Conservation (phyloP, 2,329 filamentous ascomycete genomes). For the Epichloe bromicola region DNA sequence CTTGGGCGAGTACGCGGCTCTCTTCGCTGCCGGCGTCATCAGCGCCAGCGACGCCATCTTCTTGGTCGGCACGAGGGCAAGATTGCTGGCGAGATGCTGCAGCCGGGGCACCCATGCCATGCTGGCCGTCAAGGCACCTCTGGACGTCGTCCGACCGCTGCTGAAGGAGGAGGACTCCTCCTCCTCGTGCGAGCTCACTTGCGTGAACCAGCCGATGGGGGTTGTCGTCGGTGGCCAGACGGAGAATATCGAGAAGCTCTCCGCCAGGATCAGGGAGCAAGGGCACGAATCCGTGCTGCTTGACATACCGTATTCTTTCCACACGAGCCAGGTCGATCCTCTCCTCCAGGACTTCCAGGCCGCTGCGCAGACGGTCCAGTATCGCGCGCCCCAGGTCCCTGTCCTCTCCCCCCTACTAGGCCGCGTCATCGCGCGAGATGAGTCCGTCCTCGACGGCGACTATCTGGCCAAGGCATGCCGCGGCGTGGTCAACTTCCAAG, state of each 20-base stretch:
- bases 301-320: slow-evolving; percentile 20
- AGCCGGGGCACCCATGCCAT: slow-evolving; percentile 51
- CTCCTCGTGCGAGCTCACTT: slow-evolving; percentile 24
- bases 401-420: slow-evolving; percentile 33
- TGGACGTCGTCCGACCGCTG: slow-evolving; percentile 24
- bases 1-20: slow-evolving; percentile 61
- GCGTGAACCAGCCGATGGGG: slow-evolving; percentile 48
- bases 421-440: no score
- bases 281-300: slow-evolving; percentile 18
- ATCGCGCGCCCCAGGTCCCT: slow-evolving; percentile 5
- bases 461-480: slow-evolving; percentile 36
- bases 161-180: slow-evolving; percentile 12
- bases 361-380: background rate
- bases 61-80: slow-evolving; percentile 55
- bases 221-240: slow-evolving; percentile 2
- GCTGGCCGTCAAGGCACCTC: slow-evolving; percentile 34
- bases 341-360: slow-evolving; percentile 33
- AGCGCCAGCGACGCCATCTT: slow-evolving; percentile 60
- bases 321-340: slow-evolving; percentile 21
- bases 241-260: background rate
- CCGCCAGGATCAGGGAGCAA: no score
- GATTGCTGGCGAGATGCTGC: slow-evolving; percentile 52
- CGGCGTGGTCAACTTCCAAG: slow-evolving; percentile 51
- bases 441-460: slow-evolving; percentile 28
- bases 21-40: slow-evolving; percentile 57